Conservation (phyloP, 179 eudicot species). For the Spergularia azorica region DNA sequence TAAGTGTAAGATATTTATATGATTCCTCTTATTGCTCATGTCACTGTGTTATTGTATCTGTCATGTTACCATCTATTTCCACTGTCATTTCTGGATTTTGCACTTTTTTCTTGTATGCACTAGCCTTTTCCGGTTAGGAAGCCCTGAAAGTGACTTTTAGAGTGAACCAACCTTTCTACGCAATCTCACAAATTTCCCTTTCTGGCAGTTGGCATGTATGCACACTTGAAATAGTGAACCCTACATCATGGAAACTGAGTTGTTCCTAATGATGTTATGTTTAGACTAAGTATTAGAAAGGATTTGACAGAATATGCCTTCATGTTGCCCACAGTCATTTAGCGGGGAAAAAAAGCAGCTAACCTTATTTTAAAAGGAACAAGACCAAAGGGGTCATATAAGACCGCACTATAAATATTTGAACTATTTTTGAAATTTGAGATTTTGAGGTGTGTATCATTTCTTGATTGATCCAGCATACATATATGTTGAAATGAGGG, state of each 20-base stretch:
- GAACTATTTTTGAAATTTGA: not conserved
- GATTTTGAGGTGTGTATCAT: not conserved
- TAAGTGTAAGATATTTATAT: conserved; percentile 32
- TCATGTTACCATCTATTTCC: not conserved
- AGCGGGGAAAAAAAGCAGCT: not conserved
- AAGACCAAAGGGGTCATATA: not conserved
- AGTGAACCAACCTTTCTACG: not conserved
- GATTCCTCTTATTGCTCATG: not conserved
- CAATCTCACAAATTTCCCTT: not conserved
- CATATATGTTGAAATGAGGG: not conserved
- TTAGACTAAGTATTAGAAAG: not conserved
- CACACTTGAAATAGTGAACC: conserved; percentile 22
- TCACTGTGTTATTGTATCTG: not conserved
- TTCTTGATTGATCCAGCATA: too few species aligned
- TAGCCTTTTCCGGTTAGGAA: not conserved
- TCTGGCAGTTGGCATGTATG: conserved; percentile 38
- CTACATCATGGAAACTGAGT: not conserved
- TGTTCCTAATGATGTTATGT: not conserved
- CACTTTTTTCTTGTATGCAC: not conserved
- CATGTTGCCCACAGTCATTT: not conserved
- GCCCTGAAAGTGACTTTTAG: not conserved
- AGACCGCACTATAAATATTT: not conserved
- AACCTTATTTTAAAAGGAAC: not conserved
- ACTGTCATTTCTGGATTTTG: not conserved
- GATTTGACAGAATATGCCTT: not conserved